Percentiles rank a stretch among this genome's conserved stretches.
phyloP scores from a whole-genome alignment of 2,329 filamentous ascomycete species.

The Fonsecaea multimorphosa region DNA sequence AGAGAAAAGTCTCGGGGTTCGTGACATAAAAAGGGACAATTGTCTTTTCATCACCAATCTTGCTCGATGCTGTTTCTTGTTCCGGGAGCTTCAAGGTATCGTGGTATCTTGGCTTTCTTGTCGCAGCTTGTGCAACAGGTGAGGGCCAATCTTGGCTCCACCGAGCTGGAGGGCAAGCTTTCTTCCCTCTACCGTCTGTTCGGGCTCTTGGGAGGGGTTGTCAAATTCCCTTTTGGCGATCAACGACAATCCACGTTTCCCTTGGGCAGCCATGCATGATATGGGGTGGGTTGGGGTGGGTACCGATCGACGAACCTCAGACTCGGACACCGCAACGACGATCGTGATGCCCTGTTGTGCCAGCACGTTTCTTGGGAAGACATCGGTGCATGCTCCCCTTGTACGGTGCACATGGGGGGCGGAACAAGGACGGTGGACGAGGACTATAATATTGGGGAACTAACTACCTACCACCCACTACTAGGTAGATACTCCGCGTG shows the following conservation, averaged over 20 bases:
- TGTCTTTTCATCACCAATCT: neutral
- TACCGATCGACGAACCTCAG: neutral
- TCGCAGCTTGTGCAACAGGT: neutral
- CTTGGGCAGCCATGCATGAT: conserved; percentile 2
- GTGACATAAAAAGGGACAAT: neutral
- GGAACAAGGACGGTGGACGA: no score
- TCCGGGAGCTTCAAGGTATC: neutral
- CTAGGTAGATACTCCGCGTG: no score
- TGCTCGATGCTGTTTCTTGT: neutral
- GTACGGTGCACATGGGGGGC: no score
- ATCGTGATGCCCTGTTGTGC: neutral
- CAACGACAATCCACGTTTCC: neutral
- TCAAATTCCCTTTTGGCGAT: neutral
- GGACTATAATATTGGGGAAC: no score
- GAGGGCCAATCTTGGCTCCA: neutral
- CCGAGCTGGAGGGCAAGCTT: neutral
- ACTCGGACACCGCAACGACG: neutral
- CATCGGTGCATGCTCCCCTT: neutral
- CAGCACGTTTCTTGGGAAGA: no score
- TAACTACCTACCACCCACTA: no score
- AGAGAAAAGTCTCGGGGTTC: neutral
- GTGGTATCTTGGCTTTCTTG: neutral
- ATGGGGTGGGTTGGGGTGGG: neutral
- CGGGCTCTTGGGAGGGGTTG: neutral
- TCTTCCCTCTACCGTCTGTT: neutral